Base-by-base conservation (phyloP, 1,284 basidiomycete genomes). In the Boletellus sp. region DNA sequence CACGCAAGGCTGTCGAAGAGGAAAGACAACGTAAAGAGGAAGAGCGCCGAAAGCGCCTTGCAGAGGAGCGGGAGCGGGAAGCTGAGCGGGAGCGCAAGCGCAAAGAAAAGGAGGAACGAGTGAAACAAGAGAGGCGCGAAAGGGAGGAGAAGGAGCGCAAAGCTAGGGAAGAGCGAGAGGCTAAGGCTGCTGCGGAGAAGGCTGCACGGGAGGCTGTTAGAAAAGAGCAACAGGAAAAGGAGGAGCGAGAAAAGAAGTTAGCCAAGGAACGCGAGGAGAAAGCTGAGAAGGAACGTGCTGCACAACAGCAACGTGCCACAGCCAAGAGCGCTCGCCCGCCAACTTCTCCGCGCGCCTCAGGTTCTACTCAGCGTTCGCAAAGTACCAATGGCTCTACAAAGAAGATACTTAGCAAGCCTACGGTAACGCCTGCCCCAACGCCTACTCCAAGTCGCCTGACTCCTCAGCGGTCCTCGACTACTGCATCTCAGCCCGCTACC, bases 21-120 rank as follows among this genome's bases (percentile, higher is more conserved):
- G 91, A 94, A 67, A 80, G 77, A 53, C 72, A 76, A 42, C 77
- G 81, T 49, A 89, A 84, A 62, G 87, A 87, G 47, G 89, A 91
- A 63, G 88, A 91, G 60, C 80, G 80, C 57, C 77, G 80, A 43
- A 84, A 82, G 60, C 80, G 81, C 41, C 73, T 84, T 53, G 78
- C 80, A 36, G 85, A 89, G 55, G 87, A 91, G 56, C 73, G 73
- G 55, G 78, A 78, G 49, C 72, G 76, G 8, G 74, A 79, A 48
- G 77, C 77, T 21, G 88, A 91, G 58, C 77, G 81, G 36, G 82
- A 84, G 49, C 74, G 77, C 17, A 70, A 75, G 55, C 77, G 75
- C 33, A 78, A 75, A 55, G 77, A 85, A 58, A 77, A 74, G 54
- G 83, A 87, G 56, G 86, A 90, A 59, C 82, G 72, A 56, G 66